Evolutionary conservation across 2,329 filamentous ascomycete species (phyloP), one percentile per base, ranked within the genome.

Genomic region (Cercospora citrullina): DNA sequence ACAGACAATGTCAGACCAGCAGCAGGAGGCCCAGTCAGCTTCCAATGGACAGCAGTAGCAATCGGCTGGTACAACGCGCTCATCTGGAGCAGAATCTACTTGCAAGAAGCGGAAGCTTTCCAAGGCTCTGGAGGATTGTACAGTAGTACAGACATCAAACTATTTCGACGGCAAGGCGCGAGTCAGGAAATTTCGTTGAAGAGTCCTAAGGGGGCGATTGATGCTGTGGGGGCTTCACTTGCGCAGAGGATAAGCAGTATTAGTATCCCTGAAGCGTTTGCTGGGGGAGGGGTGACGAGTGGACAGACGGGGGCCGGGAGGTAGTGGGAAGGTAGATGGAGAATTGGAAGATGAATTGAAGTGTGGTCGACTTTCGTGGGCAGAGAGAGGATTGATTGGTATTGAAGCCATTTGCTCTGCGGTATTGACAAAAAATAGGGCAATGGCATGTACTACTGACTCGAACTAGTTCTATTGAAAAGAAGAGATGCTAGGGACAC

Each of bases 41-140:
- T 69, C 64, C 55, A 68, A 53, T 73, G 72, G 72, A 73, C 70
- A 26, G 60, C 72, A 8, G 63, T 71, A 42, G 72, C 72, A 0
- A 73, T 98, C 61, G 94, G 94, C 60, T 98, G 95, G 95, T 97
- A 98, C 79, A 93, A 97, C 79, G 94, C 92, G 5, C 84, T 98
- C 12, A 84, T 99, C 9, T 99, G 95, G 95, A 90, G 93, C 16
- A 92, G 97, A 74, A 89, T 97, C 63, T 98, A 97, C 78, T 89
- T 91, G 30, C 90, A 89, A 74, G 95, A 99, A 81, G 89, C 93
- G 67, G 88, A 94, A 30, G 88, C 90, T 0, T 94, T 91, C 77
- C 94, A 94, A 31, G 94, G 92, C 2, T 92, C 74, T 31, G 74
- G 94, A 33, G 94, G 95, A 7, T 89, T 97, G 1, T 99, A 95